Conservation (phyloP, 2,329 filamentous ascomycete genomes). For the Exophiala lecanii-corni region DNA sequence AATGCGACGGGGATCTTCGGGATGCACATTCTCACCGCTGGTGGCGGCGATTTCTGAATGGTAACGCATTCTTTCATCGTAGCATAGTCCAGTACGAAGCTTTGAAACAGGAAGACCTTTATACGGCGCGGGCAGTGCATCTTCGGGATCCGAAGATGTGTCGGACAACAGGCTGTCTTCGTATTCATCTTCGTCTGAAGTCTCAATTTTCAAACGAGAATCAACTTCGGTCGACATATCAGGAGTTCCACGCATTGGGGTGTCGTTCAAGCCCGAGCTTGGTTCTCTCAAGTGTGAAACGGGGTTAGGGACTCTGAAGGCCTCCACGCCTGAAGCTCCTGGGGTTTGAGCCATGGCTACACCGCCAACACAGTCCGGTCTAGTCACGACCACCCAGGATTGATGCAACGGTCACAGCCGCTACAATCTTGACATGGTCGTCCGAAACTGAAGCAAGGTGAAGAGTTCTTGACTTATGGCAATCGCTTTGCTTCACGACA, state of each 20-base stretch:
- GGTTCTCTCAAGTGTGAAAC: conserved; percentile 12
- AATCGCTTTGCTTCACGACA: too few relatives aligned
- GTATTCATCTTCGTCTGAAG: conserved; percentile 18
- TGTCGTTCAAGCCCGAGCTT: conserved; percentile 7
- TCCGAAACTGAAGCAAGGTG: too few relatives aligned
- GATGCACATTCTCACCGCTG: conserved; percentile 70
- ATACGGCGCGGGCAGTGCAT: conserved; percentile 30
- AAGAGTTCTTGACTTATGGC: too few relatives aligned
- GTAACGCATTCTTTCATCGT: conserved; percentile 92
- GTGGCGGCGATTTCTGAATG: conserved; percentile 75
- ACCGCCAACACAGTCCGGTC: too few relatives aligned
- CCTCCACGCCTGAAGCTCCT: not conserved
- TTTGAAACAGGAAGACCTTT: conserved; percentile 43
- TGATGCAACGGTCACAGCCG: too few relatives aligned
- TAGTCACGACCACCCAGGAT: too few relatives aligned
- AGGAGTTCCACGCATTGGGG: conserved; percentile 20
- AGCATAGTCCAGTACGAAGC: conserved; percentile 73
- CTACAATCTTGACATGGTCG: too few relatives aligned
- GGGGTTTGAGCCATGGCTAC: conserved; percentile 3
- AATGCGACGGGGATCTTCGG: conserved; percentile 89
- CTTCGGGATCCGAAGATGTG: conserved; percentile 28
- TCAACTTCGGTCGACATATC: conserved; percentile 16
- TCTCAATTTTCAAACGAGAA: conserved; percentile 18
- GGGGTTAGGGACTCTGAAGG: conserved; percentile 8
- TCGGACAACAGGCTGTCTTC: conserved; percentile 21